These are phyloP conservation scores for Pseudonitzschia delicatissima DNA, from an alignment of 108 stramenopile genomes.

Conservation along the genomic window DNA sequence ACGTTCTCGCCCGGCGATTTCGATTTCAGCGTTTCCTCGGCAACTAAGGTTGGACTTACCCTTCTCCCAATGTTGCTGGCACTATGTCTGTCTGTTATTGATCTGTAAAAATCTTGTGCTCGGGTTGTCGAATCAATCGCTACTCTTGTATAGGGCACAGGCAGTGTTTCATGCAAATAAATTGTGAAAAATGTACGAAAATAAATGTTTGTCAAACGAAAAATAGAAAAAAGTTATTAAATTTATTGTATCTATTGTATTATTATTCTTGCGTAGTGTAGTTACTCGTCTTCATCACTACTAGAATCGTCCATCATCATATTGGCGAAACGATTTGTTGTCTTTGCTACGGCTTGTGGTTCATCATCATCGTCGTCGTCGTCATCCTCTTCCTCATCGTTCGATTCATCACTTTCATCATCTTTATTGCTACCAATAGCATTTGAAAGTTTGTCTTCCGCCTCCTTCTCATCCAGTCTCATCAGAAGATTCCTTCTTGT, in stretches of 20 bases:
- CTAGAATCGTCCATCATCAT: constrained; percentile 8
- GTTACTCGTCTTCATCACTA: not conserved
- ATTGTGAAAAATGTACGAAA: not conserved
- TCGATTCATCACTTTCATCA: constrained; percentile 2
- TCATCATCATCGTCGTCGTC: not conserved
- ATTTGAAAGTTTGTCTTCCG: not conserved
- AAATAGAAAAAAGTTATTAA: too few species aligned
- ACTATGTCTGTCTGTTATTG: not conserved
- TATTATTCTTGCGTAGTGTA: too few species aligned
- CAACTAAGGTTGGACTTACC: too few species aligned
- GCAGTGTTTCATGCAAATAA: not conserved
- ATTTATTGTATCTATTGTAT: too few species aligned
- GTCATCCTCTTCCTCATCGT: constrained; percentile 9
- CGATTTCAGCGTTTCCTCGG: too few species aligned
- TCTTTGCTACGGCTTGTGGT: not conserved
- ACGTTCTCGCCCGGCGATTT: constrained; percentile 3
- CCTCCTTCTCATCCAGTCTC: not conserved
- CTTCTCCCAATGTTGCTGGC: not conserved
- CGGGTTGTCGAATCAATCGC: not conserved
- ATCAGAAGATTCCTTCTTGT: not conserved
- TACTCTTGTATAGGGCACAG: not conserved
- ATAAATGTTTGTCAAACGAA: not conserved
- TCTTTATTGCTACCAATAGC: not conserved
- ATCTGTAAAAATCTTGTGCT: not conserved
- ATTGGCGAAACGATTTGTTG: not conserved